These are phyloP conservation scores for Ophiostoma sp. DNA, from an alignment of 2,329 filamentous ascomycete genomes.

Conservation along the genomic window DNA sequence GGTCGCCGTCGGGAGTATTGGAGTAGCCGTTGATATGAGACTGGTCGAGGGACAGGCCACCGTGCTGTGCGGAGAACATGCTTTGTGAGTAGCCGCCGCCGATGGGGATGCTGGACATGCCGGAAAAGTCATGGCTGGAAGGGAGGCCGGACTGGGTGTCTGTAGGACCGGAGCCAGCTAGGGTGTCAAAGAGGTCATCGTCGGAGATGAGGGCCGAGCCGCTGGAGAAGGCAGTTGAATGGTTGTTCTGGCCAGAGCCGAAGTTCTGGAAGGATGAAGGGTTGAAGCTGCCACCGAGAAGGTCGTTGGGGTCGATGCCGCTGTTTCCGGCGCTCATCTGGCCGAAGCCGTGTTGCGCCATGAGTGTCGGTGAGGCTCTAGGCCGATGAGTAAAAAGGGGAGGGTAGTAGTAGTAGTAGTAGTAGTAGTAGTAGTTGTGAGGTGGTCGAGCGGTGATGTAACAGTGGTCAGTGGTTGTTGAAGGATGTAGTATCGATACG, in stretches of 20 bases:
- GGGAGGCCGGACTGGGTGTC: conserved; percentile 48
- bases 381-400: not conserved
- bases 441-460: not conserved
- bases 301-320: conserved; percentile 74
- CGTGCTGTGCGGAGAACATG: conserved; percentile 52
- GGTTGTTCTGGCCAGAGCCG: conserved; percentile 49
- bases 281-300: conserved; percentile 63
- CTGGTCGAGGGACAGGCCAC: conserved; percentile 56
- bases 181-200: conserved; percentile 77
- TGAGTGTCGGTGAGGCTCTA: conserved; percentile 29
- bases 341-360: conserved; percentile 54
- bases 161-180: conserved; percentile 50
- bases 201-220: conserved; percentile 77
- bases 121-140: conserved; percentile 53
- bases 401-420: not conserved
- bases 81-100: conserved; percentile 46
- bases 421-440: not conserved
- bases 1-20: conserved; percentile 83
- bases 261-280: conserved; percentile 58
- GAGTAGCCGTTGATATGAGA: conserved; percentile 76
- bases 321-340: conserved; percentile 49
- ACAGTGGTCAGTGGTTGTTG: not conserved
- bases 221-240: conserved; percentile 67
- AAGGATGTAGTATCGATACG: not conserved
- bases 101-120: conserved; percentile 53